These are phyloP conservation scores for Hypomontagnella submonticulosa DNA, from an alignment of 495 filamentous ascomycete genomes.

Conservation along the genomic window DNA sequence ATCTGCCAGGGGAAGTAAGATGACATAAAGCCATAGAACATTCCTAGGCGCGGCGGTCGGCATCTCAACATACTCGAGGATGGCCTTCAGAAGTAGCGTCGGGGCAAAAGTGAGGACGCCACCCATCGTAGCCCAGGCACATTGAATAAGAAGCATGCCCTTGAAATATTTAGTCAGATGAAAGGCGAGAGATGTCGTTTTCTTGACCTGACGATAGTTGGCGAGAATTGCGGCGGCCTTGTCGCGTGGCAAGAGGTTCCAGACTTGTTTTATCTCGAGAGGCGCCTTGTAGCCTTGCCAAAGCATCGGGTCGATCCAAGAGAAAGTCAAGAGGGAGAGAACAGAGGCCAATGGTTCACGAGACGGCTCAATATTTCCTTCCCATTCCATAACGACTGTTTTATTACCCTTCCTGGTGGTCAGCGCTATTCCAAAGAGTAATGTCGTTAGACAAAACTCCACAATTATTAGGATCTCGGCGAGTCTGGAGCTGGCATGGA, in stretches of 20 bases:
- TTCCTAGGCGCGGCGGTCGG: conserved; percentile 81
- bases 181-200: conserved; percentile 80
- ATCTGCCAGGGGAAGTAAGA: conserved; percentile 84
- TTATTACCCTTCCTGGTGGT: conserved; percentile 93
- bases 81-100: conserved; percentile 88
- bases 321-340: conserved; percentile 86
- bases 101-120: conserved; percentile 89
- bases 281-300: conserved; percentile 91
- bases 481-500: conserved; percentile 75
- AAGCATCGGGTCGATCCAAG: conserved; percentile 91
- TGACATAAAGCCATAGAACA: conserved; percentile 96
- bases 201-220: conserved; percentile 85
- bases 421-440: conserved; percentile 79
- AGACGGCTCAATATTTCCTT: conserved; percentile 86
- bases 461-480: conserved; percentile 70
- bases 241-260: conserved; percentile 89
- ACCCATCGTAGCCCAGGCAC: conserved; percentile 77
- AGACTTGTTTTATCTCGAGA: conserved; percentile 83
- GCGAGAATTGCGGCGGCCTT: conserved; percentile 82
- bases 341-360: conserved; percentile 86
- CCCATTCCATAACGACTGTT: conserved; percentile 83
- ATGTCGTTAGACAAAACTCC: conserved; percentile 77
- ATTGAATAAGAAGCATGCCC: conserved; percentile 78
- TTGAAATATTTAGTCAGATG: conserved; percentile 89
- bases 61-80: conserved; percentile 91